Conservation (phyloP, 2,329 filamentous ascomycete genomes). For the Gremmenia infestans region DNA sequence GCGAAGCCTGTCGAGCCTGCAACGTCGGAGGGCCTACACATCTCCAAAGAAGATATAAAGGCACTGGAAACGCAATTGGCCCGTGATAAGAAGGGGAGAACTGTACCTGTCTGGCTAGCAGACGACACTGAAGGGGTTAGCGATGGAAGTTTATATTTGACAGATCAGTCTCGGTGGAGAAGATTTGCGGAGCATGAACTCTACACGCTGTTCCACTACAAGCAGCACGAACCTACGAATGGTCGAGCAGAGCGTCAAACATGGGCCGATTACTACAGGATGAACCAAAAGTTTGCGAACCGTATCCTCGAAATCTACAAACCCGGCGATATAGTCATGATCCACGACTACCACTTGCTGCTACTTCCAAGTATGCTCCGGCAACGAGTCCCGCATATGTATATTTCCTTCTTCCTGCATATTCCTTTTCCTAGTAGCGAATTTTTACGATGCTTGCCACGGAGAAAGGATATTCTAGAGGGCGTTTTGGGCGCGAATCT, state of each 20-base stretch:
- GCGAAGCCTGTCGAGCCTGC: conserved; percentile 52
- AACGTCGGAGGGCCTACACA: conserved; percentile 62
- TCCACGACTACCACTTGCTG: conserved; percentile 93
- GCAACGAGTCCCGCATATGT: conserved; percentile 80
- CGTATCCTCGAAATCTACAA: conserved; percentile 84
- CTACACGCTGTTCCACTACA: conserved; percentile 93
- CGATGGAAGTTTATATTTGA: conserved; percentile 64
- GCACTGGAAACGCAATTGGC: conserved; percentile 70
- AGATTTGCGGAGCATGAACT: conserved; percentile 87
- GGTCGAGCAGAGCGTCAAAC: conserved; percentile 74
- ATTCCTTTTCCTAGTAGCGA: conserved; percentile 95
- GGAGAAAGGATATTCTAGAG: conserved; percentile 84
- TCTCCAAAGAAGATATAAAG: conserved; percentile 64
- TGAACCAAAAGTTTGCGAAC: conserved; percentile 91
- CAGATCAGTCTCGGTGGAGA: conserved; percentile 82
- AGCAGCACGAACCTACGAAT: conserved; percentile 85
- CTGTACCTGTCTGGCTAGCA: conserved; percentile 82
- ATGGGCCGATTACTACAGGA: conserved; percentile 88
- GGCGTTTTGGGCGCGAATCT: conserved; percentile 88
- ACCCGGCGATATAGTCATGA: conserved; percentile 84
- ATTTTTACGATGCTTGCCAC: conserved; percentile 82
- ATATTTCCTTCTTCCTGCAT: conserved; percentile 92
- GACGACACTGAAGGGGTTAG: conserved; percentile 64
- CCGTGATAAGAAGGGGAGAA: conserved; percentile 69
- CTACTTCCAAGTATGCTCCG: conserved; percentile 84